phyloP scores from a whole-genome alignment of 1,139 yeast species.

The Yamadazyma taylorii region DNA sequence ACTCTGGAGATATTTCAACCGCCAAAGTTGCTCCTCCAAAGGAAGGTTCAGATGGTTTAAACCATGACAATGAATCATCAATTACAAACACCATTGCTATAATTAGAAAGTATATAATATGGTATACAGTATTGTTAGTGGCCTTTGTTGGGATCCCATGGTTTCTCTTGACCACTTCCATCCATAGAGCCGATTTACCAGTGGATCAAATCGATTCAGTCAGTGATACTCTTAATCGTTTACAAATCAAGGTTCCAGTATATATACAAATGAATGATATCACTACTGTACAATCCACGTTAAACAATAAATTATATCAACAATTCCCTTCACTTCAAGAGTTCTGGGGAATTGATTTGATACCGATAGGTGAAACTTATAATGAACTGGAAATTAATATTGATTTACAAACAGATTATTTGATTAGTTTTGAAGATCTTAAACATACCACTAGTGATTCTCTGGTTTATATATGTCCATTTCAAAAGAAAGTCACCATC shows the following conservation, averaged over 20 bases:
- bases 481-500: conserved; percentile 27
- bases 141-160: conserved; percentile 64
- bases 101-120: conserved; percentile 10
- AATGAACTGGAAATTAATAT: conserved; percentile 8
- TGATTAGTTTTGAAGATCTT: conserved; percentile 23
- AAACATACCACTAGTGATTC: conserved; percentile 19
- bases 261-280: conserved; percentile 46
- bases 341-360: conserved; percentile 32
- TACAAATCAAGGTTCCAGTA: conserved; percentile 56
- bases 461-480: conserved; percentile 35
- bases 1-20: no score
- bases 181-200: conserved; percentile 76
- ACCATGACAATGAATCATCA: background rate
- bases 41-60: no score
- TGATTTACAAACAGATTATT: conserved; percentile 18
- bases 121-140: conserved; percentile 30
- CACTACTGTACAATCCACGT: conserved; percentile 27
- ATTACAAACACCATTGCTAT: background rate
- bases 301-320: conserved; percentile 25
- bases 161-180: conserved; percentile 69
- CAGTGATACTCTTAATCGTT: conserved; percentile 31
- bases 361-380: conserved; percentile 6
- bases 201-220: conserved; percentile 47
- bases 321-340: conserved; percentile 22
- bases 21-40: no score